These are phyloP conservation scores for Phyllostachys edulis DNA, from an alignment of 176 grass and related monocot species.

Conservation along the genomic window DNA sequence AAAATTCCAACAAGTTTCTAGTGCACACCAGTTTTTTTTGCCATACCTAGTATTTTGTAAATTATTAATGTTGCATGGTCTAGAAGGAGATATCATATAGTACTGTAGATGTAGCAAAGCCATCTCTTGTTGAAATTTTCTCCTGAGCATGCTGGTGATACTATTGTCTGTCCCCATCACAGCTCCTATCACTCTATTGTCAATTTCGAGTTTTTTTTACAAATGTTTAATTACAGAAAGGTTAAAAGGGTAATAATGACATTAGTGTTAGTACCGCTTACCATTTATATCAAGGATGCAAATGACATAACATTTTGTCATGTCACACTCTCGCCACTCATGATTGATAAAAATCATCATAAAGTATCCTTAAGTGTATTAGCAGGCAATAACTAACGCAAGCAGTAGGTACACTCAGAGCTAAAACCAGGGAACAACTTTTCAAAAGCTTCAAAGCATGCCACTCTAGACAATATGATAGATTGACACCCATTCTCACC, in stretches of 20 bases:
- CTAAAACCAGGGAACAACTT: background rate
- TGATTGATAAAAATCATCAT: conserved; percentile 1
- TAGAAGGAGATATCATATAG: too few relatives aligned
- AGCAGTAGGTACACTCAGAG: conserved; percentile 18
- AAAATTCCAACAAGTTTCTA: too few relatives aligned
- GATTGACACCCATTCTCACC: too few relatives aligned
- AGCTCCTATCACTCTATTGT: background rate
- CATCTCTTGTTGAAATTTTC: background rate
- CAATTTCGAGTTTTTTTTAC: background rate
- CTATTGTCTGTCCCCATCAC: background rate
- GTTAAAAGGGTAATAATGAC: background rate
- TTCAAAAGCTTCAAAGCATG: background rate
- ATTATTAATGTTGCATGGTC: too few relatives aligned
- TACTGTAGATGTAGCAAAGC: too few relatives aligned
- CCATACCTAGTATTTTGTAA: too few relatives aligned
- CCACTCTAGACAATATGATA: conserved; percentile 11
- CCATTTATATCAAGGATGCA: background rate
- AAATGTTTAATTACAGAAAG: background rate
- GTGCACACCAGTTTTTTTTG: too few relatives aligned
- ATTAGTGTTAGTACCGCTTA: background rate
- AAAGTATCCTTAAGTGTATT: background rate
- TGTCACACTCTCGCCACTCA: too few relatives aligned
- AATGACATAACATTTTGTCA: too few relatives aligned
- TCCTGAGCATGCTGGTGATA: background rate
- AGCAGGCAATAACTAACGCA: background rate